These are phyloP conservation scores for Pterocarpus macrocarpus DNA, from an alignment of 306 rosid genomes.

Conservation along the genomic window DNA sequence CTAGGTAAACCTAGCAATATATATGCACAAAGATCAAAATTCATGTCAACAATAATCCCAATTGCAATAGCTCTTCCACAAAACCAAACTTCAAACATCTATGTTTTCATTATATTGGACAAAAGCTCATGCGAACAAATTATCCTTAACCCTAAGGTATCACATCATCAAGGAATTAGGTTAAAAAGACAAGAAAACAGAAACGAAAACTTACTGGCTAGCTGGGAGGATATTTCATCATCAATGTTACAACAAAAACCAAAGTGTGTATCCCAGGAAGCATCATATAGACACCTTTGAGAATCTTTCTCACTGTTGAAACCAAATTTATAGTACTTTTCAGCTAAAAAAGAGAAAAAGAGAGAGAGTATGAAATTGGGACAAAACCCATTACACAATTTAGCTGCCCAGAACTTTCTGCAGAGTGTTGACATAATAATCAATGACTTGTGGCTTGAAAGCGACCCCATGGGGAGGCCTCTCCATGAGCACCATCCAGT, in stretches of 20 bases:
- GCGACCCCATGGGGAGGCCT: conserved; percentile 58
- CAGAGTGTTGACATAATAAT: conserved; percentile 67
- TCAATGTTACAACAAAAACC: conserved; percentile 86
- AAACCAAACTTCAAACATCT: conserved; percentile 20
- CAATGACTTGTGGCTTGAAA: conserved; percentile 63
- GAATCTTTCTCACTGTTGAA: conserved; percentile 75
- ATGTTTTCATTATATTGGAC: background rate
- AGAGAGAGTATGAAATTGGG: background rate
- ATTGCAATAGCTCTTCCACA: conserved; percentile 12
- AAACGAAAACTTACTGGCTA: conserved; percentile 60
- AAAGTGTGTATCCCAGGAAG: conserved; percentile 70
- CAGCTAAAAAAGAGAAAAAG: conserved; percentile 14
- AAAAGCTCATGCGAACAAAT: no score
- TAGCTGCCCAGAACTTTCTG: conserved; percentile 69
- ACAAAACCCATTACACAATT: no score
- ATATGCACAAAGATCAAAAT: conserved; percentile 24
- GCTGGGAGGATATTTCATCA: conserved; percentile 65
- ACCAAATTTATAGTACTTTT: conserved; percentile 43
- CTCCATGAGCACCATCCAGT: conserved; percentile 81
- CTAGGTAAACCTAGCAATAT: conserved; percentile 69
- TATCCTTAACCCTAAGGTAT: no score
- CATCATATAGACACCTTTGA: conserved; percentile 84
- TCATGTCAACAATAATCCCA: background rate
- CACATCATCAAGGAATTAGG: no score
- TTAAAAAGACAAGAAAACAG: no score